phyloP scores from a whole-genome alignment of 2,329 filamentous ascomycete species.

The Aspergillus transmontanensis region DNA sequence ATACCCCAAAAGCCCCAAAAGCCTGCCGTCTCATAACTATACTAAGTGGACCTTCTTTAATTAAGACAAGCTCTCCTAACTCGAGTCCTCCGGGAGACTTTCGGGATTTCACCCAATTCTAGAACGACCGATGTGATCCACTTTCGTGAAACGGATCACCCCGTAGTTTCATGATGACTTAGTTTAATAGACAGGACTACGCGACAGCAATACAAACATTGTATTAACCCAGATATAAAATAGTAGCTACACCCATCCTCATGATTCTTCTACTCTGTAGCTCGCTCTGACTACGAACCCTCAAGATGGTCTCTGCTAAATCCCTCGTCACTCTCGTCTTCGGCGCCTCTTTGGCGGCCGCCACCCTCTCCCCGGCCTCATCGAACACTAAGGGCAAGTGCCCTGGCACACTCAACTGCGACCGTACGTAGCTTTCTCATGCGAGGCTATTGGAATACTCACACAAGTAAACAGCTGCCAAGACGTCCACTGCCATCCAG shows the following conservation, averaged over 20 bases:
- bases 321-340: constrained; percentile 17
- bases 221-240: not conserved
- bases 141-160: constrained; percentile 1
- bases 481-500: constrained; percentile 40
- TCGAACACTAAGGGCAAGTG: constrained; percentile 42
- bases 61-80: not conserved
- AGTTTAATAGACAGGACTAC: not conserved
- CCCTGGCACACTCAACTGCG: constrained; percentile 31
- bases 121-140: constrained; percentile 2
- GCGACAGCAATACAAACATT: not conserved
- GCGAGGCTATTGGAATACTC: not conserved
- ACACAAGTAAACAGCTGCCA: constrained; percentile 26
- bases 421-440: constrained; percentile 18
- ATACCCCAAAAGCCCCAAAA: not conserved
- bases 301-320: not conserved
- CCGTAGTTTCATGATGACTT: constrained; percentile 22
- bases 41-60: not conserved
- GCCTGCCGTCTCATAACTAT: not conserved
- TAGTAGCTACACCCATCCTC: too few relatives aligned
- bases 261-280: not conserved
- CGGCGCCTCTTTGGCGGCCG: constrained; percentile 18
- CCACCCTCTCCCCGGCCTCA: constrained; percentile 36
- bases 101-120: constrained; percentile 1
- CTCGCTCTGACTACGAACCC: not conserved
- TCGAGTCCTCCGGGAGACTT: not conserved